Conservation (phyloP, 2,329 filamentous ascomycete genomes). For the Pseudogymnoascus sp. region DNA sequence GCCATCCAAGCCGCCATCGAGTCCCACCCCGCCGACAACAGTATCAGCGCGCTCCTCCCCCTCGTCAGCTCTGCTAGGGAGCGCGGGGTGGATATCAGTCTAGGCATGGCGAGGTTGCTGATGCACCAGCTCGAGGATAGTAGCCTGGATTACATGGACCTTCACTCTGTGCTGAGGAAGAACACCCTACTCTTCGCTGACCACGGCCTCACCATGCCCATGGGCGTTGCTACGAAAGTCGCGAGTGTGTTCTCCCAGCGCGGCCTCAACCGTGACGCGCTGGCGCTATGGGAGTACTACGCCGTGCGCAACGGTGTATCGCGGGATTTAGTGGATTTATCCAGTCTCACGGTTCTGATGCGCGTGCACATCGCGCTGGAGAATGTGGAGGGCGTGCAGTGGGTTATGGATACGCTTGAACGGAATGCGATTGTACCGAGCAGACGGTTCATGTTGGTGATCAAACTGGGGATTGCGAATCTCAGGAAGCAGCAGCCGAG, state of each 20-base stretch:
- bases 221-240: constrained; percentile 20
- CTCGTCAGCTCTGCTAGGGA: constrained; percentile 24
- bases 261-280: constrained; percentile 16
- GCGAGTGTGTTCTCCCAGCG: constrained; percentile 19
- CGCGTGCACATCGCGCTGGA: constrained; percentile 20
- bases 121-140: constrained; percentile 15
- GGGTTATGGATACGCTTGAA: constrained; percentile 19
- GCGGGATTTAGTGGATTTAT: constrained; percentile 15
- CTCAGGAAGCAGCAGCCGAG: constrained; percentile 9
- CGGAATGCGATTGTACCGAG: constrained; percentile 21
- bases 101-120: constrained; percentile 19
- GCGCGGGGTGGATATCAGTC: constrained; percentile 15
- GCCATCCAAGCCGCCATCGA: constrained; percentile 23
- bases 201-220: constrained; percentile 17
- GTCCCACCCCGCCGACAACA: constrained; percentile 7
- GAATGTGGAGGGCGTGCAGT: constrained; percentile 20
- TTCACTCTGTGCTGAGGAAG: not conserved
- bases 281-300: constrained; percentile 24
- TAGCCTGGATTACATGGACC: not conserved
- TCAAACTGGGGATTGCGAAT: constrained; percentile 13
- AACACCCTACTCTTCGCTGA: constrained; percentile 11
- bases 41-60: constrained; percentile 19
- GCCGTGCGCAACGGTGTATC: constrained; percentile 11
- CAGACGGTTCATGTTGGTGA: constrained; percentile 12
- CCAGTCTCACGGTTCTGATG: constrained; percentile 22